These are phyloP conservation scores for Termitomyces heimii DNA, from an alignment of 768 basidiomycete species.

Conservation along the genomic window DNA sequence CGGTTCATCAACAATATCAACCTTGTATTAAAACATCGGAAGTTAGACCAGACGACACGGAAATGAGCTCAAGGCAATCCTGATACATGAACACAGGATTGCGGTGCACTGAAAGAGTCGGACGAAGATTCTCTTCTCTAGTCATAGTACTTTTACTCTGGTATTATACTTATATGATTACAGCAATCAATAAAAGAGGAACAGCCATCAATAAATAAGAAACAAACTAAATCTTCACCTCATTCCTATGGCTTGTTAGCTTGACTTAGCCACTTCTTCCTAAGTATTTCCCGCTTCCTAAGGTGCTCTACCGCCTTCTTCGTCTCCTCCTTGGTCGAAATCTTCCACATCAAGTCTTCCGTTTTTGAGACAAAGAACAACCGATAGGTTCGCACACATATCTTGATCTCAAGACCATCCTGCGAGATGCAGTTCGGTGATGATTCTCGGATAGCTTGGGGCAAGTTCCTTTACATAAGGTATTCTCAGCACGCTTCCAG, in stretches of 20 bases:
- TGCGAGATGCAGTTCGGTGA: slow-evolving; percentile 41
- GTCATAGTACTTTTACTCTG: neutral
- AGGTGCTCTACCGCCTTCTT: slow-evolving; percentile 25
- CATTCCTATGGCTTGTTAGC: slow-evolving; percentile 6
- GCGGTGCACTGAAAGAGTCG: neutral
- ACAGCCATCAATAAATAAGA: neutral
- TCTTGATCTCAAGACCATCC: slow-evolving; percentile 72
- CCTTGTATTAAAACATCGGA: too few relatives aligned
- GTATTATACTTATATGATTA: neutral
- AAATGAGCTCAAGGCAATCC: too few relatives aligned
- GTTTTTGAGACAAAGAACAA: slow-evolving; percentile 72
- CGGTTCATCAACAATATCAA: neutral
- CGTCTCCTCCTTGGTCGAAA: slow-evolving; percentile 33
- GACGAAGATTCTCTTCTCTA: neutral
- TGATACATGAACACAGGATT: neutral
- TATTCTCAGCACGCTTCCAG: neutral
- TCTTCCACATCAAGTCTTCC: slow-evolving; percentile 57
- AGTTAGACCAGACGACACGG: too few relatives aligned
- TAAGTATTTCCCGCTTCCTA: slow-evolving; percentile 23
- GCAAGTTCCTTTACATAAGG: slow-evolving; percentile 31
- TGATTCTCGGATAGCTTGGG: slow-evolving; percentile 25
- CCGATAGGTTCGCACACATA: slow-evolving; percentile 79
- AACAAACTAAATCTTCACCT: neutral
- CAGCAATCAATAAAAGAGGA: neutral
- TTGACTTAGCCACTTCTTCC: slow-evolving; percentile 32